Percentiles rank a stretch among this genome's conserved stretches.
phyloP scores from a whole-genome alignment of 306 rosid genomes.

The Trichosanthes cucumerina region DNA sequence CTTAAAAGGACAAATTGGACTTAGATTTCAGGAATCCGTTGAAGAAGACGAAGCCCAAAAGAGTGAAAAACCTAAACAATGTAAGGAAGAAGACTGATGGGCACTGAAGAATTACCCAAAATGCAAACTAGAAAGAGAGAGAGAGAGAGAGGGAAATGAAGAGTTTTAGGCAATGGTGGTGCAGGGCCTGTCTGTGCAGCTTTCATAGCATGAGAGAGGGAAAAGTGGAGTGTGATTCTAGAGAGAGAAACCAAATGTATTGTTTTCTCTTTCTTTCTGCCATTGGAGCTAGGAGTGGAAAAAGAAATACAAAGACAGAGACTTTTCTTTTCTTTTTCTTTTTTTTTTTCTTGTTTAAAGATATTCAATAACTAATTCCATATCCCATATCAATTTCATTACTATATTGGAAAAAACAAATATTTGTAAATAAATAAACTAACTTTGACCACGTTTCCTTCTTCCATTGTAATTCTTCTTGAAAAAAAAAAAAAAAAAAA shows the following conservation, averaged over 20 bases:
- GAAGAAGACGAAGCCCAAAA: background rate
- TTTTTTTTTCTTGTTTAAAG: background rate
- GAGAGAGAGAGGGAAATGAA: background rate
- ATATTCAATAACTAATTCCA: background rate
- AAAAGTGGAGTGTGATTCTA: background rate
- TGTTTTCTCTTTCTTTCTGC: background rate
- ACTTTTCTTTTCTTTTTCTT: background rate
- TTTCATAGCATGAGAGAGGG: constrained; percentile 1
- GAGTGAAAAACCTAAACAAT: background rate
- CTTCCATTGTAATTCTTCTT: background rate
- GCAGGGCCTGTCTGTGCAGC: background rate
- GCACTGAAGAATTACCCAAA: background rate
- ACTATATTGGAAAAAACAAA: background rate
- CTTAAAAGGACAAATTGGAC: background rate
- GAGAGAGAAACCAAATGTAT: background rate
- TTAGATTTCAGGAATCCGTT: background rate
- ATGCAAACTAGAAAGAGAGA: background rate
- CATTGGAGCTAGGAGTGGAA: constrained; percentile 3
- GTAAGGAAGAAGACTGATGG: background rate
- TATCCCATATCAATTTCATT: background rate
- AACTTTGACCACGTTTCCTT: background rate
- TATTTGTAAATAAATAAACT: background rate
- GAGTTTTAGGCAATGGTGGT: background rate
- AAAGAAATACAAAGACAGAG: background rate
- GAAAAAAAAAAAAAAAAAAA: background rate